A percentile compares a stretch with the other conserved stretches of the same genome.
phyloP scores from a whole-genome alignment of 306 rosid genomes.

The Dryas octopetala region DNA sequence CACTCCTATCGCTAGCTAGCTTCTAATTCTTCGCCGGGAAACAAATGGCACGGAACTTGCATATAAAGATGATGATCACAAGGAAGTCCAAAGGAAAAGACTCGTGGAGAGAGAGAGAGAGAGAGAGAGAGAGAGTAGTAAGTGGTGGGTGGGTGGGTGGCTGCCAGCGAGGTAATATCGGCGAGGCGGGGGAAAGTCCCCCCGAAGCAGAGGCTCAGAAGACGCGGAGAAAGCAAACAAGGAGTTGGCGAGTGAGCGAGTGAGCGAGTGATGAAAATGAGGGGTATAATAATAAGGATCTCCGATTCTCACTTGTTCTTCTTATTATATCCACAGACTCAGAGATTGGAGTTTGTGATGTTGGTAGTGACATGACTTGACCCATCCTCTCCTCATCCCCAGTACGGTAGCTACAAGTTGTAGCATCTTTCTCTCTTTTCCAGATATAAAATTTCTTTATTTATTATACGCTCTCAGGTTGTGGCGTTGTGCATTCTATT shows the following conservation, averaged over 20 bases:
- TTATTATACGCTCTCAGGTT: no score
- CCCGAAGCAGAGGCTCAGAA: constrained; percentile 43
- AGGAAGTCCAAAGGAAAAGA: background rate
- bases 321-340: background rate
- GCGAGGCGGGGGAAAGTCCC: constrained; percentile 31
- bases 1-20: constrained; percentile 2
- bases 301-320: no score
- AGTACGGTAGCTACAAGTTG: constrained; percentile 1
- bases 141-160: background rate
- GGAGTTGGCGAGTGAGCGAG: constrained; percentile 5
- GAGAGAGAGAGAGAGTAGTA: background rate
- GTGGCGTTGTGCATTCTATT: no score
- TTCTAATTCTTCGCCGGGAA: constrained; percentile 42
- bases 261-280: constrained; percentile 6
- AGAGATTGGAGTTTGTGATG: constrained; percentile 1
- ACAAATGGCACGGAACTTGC: constrained; percentile 30
- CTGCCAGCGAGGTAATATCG: background rate
- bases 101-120: background rate
- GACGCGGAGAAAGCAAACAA: constrained; percentile 34
- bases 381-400: constrained; percentile 7
- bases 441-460: no score
- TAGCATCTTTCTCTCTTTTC: background rate
- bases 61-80: constrained; percentile 49
- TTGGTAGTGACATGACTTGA: background rate
- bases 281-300: no score